Conservation (phyloP, 108 stramenopile species). For the Cyclotella kingstonii region DNA sequence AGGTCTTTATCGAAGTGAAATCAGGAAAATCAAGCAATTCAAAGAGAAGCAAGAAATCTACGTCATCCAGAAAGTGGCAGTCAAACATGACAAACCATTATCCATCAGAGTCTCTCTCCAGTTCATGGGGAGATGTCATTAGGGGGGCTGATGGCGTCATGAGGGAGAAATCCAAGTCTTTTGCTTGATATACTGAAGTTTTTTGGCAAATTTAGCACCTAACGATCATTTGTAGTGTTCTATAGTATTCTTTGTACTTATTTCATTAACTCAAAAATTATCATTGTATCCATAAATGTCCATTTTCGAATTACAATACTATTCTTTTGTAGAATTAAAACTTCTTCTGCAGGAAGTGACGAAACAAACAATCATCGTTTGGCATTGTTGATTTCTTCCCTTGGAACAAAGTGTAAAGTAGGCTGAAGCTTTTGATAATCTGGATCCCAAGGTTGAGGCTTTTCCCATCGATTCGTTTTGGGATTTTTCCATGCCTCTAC, state of each 20-base stretch:
- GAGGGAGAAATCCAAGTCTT: constrained; percentile 15
- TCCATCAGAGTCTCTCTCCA: constrained; percentile 1
- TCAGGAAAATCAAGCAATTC: constrained; percentile 1
- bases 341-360: too few species aligned
- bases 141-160: not conserved
- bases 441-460: constrained; percentile 82
- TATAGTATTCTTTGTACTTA: too few species aligned
- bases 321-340: too few species aligned
- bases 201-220: too few species aligned
- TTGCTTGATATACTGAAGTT: too few species aligned
- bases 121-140: constrained; percentile 19
- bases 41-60: not conserved
- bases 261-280: too few species aligned
- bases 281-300: too few species aligned
- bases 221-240: too few species aligned
- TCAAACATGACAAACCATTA: not conserved
- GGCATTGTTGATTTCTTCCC: constrained; percentile 56
- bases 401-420: constrained; percentile 58
- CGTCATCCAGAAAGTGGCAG: not conserved
- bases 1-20: not conserved
- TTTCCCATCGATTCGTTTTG: constrained; percentile 65
- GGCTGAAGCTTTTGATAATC: constrained; percentile 64
- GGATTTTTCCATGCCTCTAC: constrained; percentile 89
- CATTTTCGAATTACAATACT: too few species aligned
- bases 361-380: constrained; percentile 11